Conservation (phyloP, 2,329 filamentous ascomycete species). For the Monosporascus cannonballus region DNA sequence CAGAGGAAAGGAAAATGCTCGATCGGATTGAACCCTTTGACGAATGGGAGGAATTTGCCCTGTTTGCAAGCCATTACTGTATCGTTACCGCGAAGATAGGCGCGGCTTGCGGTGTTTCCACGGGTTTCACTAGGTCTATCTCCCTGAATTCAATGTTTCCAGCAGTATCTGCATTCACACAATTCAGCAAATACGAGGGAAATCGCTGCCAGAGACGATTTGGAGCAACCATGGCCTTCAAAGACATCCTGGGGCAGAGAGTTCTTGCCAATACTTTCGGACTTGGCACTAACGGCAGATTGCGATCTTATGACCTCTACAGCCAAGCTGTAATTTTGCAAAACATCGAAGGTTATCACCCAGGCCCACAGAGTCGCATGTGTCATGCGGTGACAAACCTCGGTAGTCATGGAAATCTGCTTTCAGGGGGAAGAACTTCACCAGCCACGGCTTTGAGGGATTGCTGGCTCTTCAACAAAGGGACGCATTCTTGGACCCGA, state of each 20-base stretch:
- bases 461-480: constrained; percentile 66
- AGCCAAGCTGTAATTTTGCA: constrained; percentile 16
- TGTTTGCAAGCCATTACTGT: constrained; percentile 82
- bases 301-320: constrained; percentile 48
- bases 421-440: constrained; percentile 74
- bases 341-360: constrained; percentile 18
- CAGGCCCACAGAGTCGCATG: constrained; percentile 47
- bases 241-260: constrained; percentile 32
- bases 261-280: constrained; percentile 41
- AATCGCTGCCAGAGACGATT: constrained; percentile 50
- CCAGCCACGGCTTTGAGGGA: constrained; percentile 63
- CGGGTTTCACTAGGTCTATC: neutral
- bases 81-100: constrained; percentile 58
- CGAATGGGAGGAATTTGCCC: constrained; percentile 90
- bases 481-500: constrained; percentile 51
- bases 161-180: constrained; percentile 8
- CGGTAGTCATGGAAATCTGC: constrained; percentile 49
- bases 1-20: constrained; percentile 52
- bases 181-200: constrained; percentile 31
- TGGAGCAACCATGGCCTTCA: constrained; percentile 44
- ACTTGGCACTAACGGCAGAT: constrained; percentile 36
- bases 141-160: constrained; percentile 2
- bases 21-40: constrained; percentile 80
- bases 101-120: neutral
- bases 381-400: constrained; percentile 73